Evolutionary conservation across 1,284 basidiomycete genomes (phyloP), one percentile per base, ranked within the genome.

Genomic region (Sporisorium exsertum): DNA sequence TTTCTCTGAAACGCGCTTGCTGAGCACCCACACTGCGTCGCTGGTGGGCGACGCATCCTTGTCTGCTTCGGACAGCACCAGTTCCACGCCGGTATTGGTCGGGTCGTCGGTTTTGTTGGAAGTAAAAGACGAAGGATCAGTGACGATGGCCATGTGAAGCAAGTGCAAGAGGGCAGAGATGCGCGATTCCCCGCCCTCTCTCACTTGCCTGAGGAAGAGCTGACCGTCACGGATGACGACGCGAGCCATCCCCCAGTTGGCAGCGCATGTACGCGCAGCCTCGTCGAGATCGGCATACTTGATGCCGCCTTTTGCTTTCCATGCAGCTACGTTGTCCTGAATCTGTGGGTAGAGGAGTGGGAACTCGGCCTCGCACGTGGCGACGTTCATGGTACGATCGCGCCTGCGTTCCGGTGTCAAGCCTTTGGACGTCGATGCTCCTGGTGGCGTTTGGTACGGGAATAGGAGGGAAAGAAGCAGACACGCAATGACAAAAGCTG

Each of bases 271-370:
- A 1, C 46, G 50, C n/a, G 65, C 61, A 3, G 72, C 77, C 24
- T 69, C 51, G 22, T 80, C 72, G 15, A 80, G 49, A 20, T 76
- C 60, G 13, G 29, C 5, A 22, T 62, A 63, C 13, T 35, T n/a
- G 58, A 80, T 70, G 10, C 74, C 71, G 18, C 74, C 79, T 47
- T 78, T 71, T 1, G 51, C 51, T 26, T 51, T 33, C 78, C 78
- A 81, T 24, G 60, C 69, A 10, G 45, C 49, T 2, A 63, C 42
- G 24, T 77, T 68, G 16, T 54, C 57, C 5, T 79, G 61, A 13
- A 81, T 47, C 53, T 81, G 80, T 1, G 75, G 75, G 37, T 77
- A 81, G 22, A 81, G 51, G 15, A 69, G 65, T 7, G 78, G 73
- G 42, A 81, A 81, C 35, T 81, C 76, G 29, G 54, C 37, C 10